Evolutionary conservation across 148 eudicot genomes (phyloP).

Genomic region (Oxyria digyna): DNA sequence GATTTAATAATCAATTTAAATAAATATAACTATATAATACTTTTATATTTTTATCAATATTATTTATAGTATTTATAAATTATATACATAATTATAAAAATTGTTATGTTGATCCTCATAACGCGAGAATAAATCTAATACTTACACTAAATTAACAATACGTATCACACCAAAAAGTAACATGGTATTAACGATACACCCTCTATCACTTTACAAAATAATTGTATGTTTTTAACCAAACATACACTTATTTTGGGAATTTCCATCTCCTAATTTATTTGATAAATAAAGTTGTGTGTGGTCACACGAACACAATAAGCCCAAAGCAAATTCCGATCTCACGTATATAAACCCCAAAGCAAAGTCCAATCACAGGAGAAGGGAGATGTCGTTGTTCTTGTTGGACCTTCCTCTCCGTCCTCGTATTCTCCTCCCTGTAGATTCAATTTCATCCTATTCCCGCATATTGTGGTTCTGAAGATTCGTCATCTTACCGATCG

Average conservation of each 20-base stretch:
- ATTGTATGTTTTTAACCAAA: background rate
- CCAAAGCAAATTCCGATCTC: background rate
- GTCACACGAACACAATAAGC: background rate
- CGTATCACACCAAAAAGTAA: no score
- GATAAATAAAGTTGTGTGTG: background rate
- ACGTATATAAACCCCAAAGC: background rate
- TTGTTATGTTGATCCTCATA: no score
- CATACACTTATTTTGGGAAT: background rate
- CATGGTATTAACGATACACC: background rate
- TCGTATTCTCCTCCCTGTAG: background rate
- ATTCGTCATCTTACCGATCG: background rate
- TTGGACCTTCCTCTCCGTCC: background rate
- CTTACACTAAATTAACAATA: no score
- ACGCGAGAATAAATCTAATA: no score
- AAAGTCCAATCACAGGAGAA: background rate
- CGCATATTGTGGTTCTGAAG: background rate
- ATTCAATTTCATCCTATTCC: background rate
- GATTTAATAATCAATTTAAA: no score
- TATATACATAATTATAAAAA: no score
- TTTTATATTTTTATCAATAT: no score
- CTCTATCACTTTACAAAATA: background rate
- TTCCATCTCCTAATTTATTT: background rate
- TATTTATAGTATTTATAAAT: no score
- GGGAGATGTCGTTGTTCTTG: conserved; percentile 3
- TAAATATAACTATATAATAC: no score